These are phyloP conservation scores for Leucoagaricus sp. DNA, from an alignment of 1,284 basidiomycete genomes.

Conservation along the genomic window DNA sequence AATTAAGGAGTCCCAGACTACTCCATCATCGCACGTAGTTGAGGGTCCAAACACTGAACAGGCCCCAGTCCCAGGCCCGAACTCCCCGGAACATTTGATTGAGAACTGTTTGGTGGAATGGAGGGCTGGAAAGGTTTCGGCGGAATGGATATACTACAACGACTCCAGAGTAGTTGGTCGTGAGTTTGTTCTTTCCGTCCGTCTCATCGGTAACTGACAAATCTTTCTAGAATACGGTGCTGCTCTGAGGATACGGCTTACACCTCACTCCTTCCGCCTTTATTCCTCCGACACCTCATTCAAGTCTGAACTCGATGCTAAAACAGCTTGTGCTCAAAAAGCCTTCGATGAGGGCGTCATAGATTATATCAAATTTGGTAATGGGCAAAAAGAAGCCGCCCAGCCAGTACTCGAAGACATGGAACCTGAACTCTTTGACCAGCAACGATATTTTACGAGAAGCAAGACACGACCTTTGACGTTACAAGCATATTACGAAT, in stretches of 20 bases:
- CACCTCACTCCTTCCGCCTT: slow-evolving; percentile 44
- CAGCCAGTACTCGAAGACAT: slow-evolving; percentile 20
- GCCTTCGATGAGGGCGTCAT: slow-evolving; percentile 53
- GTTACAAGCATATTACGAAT: slow-evolving; percentile 56
- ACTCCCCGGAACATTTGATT: slow-evolving; percentile 39
- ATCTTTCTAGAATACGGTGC: slow-evolving; percentile 49
- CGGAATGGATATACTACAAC: slow-evolving; percentile 51
- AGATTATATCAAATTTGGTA: slow-evolving; percentile 56
- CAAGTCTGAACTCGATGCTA: slow-evolving; percentile 43
- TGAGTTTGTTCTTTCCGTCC: slow-evolving; percentile 28
- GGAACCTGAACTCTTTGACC: slow-evolving; percentile 17
- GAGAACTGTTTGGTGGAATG: slow-evolving; percentile 53
- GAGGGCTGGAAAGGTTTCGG: slow-evolving; percentile 47
- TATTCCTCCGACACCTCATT: slow-evolving; percentile 51
- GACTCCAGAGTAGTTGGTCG: slow-evolving; percentile 47
- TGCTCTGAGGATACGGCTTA: slow-evolving; percentile 54
- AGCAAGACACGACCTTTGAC: slow-evolving; percentile 28
- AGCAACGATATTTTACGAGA: slow-evolving; percentile 21
- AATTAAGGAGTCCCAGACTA: slow-evolving; percentile 33
- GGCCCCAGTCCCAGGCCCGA: background rate
- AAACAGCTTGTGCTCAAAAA: slow-evolving; percentile 48
- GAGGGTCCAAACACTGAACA: slow-evolving; percentile 17
- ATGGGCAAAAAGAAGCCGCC: slow-evolving; percentile 41
- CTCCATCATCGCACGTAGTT: slow-evolving; percentile 31
- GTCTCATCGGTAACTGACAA: background rate